Percentiles rank a stretch among this genome's conserved stretches.
These are phyloP conservation scores for Ustilago vetiveriae DNA, from an alignment of 1,284 basidiomycete species.

Conservation along the genomic window DNA sequence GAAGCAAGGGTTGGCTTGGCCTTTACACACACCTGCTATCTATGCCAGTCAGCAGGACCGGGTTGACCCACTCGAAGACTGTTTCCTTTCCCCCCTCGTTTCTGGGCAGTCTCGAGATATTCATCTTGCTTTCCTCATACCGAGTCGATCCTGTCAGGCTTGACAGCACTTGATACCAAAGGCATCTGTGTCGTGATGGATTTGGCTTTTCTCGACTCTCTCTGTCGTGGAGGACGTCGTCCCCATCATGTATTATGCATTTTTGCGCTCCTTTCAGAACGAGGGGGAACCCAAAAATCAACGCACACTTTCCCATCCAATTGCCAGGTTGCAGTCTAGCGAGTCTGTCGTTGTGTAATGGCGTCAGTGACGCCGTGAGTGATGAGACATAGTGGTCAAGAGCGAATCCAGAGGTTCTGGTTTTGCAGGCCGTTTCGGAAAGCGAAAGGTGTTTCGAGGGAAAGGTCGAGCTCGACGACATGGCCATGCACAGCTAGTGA, in stretches of 20 bases:
- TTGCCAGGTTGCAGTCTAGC: too few species aligned
- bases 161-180: conserved; percentile 11
- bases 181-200: too few species aligned
- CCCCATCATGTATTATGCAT: conserved; percentile 45
- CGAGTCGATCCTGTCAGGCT: conserved; percentile 5
- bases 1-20: not conserved
- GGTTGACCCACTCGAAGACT: conserved; percentile 20
- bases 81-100: conserved; percentile 29
- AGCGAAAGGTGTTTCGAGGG: too few species aligned
- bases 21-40: conserved; percentile 7
- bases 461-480: too few species aligned
- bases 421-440: too few species aligned
- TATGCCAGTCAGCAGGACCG: conserved; percentile 3
- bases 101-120: conserved; percentile 26
- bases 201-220: too few species aligned
- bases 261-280: conserved; percentile 31
- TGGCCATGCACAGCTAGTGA: too few species aligned
- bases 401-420: too few species aligned
- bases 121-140: conserved; percentile 3
- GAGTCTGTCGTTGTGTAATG: too few species aligned
- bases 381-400: too few species aligned
- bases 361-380: too few species aligned
- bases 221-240: too few species aligned
- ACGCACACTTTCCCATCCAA: conserved; percentile 22
- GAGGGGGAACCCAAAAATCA: conserved; percentile 42